Evolutionary conservation across 345 rosid genomes (phyloP), one percentile per base, ranked within the genome.

Genomic region (Anastatica hierochuntica): DNA sequence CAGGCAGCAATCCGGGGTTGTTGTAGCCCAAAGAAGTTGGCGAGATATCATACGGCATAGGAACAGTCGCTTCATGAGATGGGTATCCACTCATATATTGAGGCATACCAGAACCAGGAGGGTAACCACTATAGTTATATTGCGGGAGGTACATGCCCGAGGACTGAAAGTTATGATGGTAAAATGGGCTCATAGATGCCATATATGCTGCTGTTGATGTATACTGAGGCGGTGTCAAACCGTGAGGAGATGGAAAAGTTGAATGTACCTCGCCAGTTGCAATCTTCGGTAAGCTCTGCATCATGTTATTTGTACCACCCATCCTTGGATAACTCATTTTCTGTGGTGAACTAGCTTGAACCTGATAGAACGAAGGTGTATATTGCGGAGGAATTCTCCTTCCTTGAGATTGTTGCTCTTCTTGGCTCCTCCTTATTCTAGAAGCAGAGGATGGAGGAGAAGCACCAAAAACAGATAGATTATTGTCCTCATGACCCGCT

Each of bases 61-160:
- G 74, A 66, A 79, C 45, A 16, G 51, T 40, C 3, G 79, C 69
- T 72, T 78, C 78, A 49, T 79, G 92, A 40, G 92, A 74, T 43
- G 92, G 76, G 57, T 78, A 90, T 55, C 90, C 80, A 60, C 84
- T 59, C 73, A 83, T 63, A 66, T 70, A 78, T 4, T 88, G 84
- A 33, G 95, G 56, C 43, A 72, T 63, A 8, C 81, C 56, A 38
- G 94, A 79, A 53, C 56, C 74, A 45, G 83, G 40, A 44, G 95
- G 67, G 67, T 78, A 86, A 13, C 88, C 82, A 49, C 86, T 72
- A 15, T 73, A 40, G 50, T 74, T 63, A 57, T 77, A 81, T 38
- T 77, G 95, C 23, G 81, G 80, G 64, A 81, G 30, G 80, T 76
- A 86, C 50, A 86, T 49, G 38, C 88, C 77, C 49, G 85, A 66